These are phyloP conservation scores for Nakazawaea ishiwadae DNA, from an alignment of 805 yeast species.

Conservation along the genomic window DNA sequence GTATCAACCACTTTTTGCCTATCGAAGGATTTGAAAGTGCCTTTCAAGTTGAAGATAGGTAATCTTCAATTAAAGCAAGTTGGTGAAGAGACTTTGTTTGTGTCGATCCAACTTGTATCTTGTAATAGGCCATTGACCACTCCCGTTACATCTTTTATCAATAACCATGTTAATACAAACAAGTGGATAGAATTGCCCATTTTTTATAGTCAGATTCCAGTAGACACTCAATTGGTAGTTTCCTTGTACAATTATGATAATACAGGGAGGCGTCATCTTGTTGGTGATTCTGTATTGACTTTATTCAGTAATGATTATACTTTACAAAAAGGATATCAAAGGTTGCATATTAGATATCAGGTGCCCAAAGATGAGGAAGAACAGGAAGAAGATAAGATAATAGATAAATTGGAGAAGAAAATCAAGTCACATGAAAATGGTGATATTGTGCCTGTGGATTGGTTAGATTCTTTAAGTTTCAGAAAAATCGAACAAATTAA, in stretches of 20 bases:
- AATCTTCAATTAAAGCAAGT: constrained; percentile 13
- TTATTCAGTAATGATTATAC: constrained; percentile 57
- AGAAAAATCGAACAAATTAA: constrained; percentile 44
- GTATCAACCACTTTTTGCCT: constrained; percentile 44
- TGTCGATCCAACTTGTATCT: constrained; percentile 25
- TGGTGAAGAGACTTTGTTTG: constrained; percentile 10
- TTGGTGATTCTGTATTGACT: constrained; percentile 57
- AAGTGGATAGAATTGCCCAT: constrained; percentile 74
- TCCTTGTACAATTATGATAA: constrained; percentile 66
- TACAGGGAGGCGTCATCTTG: constrained; percentile 39
- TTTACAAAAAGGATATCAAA: constrained; percentile 69
- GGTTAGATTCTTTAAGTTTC: constrained; percentile 72
- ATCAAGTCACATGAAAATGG: constrained; percentile 66
- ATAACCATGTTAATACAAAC: constrained; percentile 35
- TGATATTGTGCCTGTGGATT: constrained; percentile 52
- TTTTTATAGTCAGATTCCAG: constrained; percentile 63
- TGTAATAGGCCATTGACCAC: constrained; percentile 39
- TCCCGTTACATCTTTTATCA: constrained; percentile 37
- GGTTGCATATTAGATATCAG: constrained; percentile 39
- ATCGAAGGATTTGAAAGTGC: constrained; percentile 49
- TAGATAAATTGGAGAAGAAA: constrained; percentile 46
- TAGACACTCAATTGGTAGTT: constrained; percentile 54
- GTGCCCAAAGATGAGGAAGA: constrained; percentile 18
- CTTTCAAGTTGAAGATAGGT: constrained; percentile 42
- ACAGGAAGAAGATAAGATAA: constrained; percentile 29